Percentiles rank a stretch among this genome's conserved stretches.
Conservation (phyloP, 148 eudicot genomes). For the Rhododendron ferrugineum region DNA sequence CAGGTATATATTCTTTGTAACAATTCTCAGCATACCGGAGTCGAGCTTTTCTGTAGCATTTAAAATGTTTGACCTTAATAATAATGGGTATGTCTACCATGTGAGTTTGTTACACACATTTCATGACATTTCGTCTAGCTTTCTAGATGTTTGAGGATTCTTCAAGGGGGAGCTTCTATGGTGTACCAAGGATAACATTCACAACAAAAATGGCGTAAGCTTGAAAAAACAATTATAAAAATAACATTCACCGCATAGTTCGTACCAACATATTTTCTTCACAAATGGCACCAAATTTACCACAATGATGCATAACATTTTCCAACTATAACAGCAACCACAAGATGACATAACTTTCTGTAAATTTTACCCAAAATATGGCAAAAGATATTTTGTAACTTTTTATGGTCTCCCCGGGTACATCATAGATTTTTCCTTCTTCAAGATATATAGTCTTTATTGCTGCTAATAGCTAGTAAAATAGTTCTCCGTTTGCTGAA, state of each 20-base stretch:
- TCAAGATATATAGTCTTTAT: background rate
- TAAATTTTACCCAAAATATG: background rate
- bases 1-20: slow-evolving; percentile 68
- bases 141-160: background rate
- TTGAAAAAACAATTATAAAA: background rate
- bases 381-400: background rate
- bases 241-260: background rate
- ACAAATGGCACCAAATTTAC: background rate
- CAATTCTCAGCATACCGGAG: slow-evolving; percentile 66
- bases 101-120: background rate
- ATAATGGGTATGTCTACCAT: slow-evolving; percentile 39
- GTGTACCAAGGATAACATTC: background rate
- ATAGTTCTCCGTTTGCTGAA: background rate
- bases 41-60: slow-evolving; percentile 64
- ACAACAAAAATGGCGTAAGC: background rate
- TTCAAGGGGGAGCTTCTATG: background rate
- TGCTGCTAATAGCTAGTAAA: background rate
- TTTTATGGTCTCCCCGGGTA: background rate
- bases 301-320: background rate
- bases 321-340: background rate
- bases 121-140: background rate
- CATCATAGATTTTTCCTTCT: background rate
- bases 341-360: background rate
- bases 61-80: slow-evolving; percentile 63
- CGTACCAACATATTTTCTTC: background rate